A percentile compares a stretch with the other conserved stretches of the same genome.
phyloP scores from a whole-genome alignment of 495 filamentous ascomycete genomes.

The Rusavskia elegans region DNA sequence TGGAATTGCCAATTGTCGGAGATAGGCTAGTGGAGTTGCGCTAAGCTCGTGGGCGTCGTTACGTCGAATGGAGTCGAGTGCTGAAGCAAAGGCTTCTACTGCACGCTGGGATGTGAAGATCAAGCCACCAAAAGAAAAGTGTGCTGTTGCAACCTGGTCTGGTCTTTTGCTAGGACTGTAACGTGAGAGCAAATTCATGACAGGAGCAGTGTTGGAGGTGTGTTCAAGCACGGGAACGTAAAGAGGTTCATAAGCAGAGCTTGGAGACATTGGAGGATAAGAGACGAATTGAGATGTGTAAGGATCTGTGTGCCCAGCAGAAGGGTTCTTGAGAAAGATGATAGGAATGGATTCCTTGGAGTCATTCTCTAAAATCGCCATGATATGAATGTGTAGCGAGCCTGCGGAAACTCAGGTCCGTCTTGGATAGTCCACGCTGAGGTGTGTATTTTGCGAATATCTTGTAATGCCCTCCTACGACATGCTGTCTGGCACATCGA shows the following conservation, averaged over 20 bases:
- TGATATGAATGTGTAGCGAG: no score
- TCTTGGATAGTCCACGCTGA: no score
- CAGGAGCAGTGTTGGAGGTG: conserved; percentile 29
- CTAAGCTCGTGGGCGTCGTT: conserved; percentile 5
- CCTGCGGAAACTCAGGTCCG: no score
- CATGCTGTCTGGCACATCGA: no score
- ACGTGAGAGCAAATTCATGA: conserved; percentile 24
- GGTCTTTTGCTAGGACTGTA: neutral
- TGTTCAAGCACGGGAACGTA: conserved; percentile 61
- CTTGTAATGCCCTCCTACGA: no score
- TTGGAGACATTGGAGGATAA: conserved; percentile 27
- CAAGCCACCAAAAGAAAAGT: conserved; percentile 15
- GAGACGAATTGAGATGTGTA: conserved; percentile 58
- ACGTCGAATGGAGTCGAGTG: conserved; percentile 7
- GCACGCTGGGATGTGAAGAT: conserved; percentile 82
- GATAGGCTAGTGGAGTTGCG: no score
- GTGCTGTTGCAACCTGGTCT: conserved; percentile 1
- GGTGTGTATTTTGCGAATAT: no score
- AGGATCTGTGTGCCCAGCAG: conserved; percentile 46
- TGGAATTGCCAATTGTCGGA: conserved; percentile 26
- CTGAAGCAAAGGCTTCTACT: conserved; percentile 34
- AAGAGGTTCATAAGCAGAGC: conserved; percentile 73
- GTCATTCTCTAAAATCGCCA: no score
- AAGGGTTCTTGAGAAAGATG: conserved; percentile 77
- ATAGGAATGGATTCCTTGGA: conserved; percentile 30